Conservation (phyloP, 1,284 basidiomycete species). For the Ganoderma boninense region DNA sequence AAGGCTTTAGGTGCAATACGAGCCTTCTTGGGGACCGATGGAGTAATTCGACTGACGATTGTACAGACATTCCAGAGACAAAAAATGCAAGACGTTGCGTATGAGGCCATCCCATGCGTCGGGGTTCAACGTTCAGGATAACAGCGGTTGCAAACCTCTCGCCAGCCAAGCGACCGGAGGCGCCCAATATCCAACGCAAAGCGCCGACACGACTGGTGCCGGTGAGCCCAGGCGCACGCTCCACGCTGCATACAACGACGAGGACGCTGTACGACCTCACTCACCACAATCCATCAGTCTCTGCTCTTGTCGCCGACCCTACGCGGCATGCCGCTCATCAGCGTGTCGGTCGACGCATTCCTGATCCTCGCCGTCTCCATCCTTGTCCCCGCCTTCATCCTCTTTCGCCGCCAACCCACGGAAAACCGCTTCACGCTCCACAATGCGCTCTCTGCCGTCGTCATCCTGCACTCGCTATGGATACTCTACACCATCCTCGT, state of each 20-base stretch:
- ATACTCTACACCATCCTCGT: conserved; percentile 58
- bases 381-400: conserved; percentile 30
- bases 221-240: not conserved
- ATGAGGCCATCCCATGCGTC: too few species aligned
- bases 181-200: not conserved
- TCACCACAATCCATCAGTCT: not conserved
- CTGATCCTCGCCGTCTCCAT: conserved; percentile 36
- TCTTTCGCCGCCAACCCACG: conserved; percentile 29
- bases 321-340: conserved; percentile 13
- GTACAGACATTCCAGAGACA: too few species aligned
- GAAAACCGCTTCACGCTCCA: conserved; percentile 19
- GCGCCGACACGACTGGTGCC: not conserved
- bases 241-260: not conserved
- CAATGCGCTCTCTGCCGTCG: conserved; percentile 44
- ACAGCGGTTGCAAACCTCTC: too few species aligned
- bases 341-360: conserved; percentile 40
- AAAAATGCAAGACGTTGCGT: too few species aligned
- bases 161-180: not conserved
- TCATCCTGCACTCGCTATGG: conserved; percentile 65
- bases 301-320: not conserved
- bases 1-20: not conserved
- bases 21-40: not conserved
- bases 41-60: too few species aligned
- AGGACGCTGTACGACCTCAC: not conserved
- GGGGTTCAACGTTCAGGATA: too few species aligned